These are phyloP conservation scores for Talaromyces sp. DNA, from an alignment of 2,329 filamentous ascomycete species.

Conservation along the genomic window DNA sequence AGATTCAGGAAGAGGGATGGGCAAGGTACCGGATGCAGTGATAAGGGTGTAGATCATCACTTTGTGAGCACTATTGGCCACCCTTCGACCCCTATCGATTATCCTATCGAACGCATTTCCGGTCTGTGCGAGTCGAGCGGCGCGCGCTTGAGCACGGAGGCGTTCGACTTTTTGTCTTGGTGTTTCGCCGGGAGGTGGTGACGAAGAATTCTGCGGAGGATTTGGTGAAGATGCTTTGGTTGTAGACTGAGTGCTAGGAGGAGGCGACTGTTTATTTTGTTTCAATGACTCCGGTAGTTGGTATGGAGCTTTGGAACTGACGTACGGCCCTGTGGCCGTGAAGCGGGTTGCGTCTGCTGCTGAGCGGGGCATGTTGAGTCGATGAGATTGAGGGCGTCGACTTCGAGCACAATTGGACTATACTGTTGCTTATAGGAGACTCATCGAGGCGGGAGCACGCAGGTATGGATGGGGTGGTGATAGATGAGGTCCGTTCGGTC, in stretches of 20 bases:
- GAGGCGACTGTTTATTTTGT: conserved; percentile 17
- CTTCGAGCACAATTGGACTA: background rate
- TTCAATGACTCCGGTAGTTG: conserved; percentile 27
- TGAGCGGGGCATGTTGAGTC: conserved; percentile 42
- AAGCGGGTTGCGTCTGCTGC: conserved; percentile 50
- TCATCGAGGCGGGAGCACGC: background rate
- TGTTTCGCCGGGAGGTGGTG: conserved; percentile 47
- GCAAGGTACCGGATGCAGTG: conserved; percentile 54
- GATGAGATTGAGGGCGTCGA: background rate
- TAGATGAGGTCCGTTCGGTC: conserved; percentile 2
- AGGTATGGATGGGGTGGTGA: background rate
- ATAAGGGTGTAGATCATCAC: conserved; percentile 59
- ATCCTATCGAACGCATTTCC: conserved; percentile 55
- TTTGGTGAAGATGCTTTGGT: background rate
- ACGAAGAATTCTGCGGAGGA: background rate
- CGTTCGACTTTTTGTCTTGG: conserved; percentile 67
- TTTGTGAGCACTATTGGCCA: conserved; percentile 60
- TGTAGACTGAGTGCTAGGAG: background rate
- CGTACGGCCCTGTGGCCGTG: conserved; percentile 50
- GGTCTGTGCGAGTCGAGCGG: conserved; percentile 59
- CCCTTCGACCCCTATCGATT: conserved; percentile 51
- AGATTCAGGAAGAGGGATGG: background rate
- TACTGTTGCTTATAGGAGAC: background rate
- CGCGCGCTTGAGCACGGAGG: conserved; percentile 63
- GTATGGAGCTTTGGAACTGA: conserved; percentile 41